These are phyloP conservation scores for Orbilia javanica DNA, from an alignment of 2,329 filamentous ascomycete species.

Conservation along the genomic window DNA sequence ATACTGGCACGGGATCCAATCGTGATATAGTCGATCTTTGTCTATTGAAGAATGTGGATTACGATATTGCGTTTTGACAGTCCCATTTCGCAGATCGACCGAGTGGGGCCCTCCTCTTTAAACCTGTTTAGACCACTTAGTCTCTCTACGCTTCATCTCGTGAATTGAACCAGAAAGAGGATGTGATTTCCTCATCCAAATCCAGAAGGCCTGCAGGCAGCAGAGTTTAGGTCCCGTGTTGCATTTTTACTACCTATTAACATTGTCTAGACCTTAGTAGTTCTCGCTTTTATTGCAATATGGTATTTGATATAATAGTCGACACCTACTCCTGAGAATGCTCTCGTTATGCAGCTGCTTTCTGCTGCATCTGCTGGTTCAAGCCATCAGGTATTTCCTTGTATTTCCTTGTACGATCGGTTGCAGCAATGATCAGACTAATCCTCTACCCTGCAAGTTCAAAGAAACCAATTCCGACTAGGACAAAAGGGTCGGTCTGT, in stretches of 20 bases:
- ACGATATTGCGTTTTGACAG: background rate
- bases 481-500: background rate
- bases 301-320: slow-evolving; percentile 2
- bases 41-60: slow-evolving; percentile 10
- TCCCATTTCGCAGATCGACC: background rate
- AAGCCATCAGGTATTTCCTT: background rate
- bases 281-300: background rate
- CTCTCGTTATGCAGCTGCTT: background rate
- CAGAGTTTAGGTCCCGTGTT: background rate
- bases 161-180: background rate
- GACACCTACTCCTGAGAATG: background rate
- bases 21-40: background rate
- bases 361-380: background rate
- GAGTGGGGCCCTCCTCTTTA: slow-evolving; percentile 16
- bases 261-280: background rate
- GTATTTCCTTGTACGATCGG: slow-evolving; percentile 3
- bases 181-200: background rate
- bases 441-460: background rate
- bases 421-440: slow-evolving; percentile 5
- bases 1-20: background rate
- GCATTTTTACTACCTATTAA: background rate
- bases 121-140: background rate
- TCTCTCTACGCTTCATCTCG: background rate
- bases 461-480: background rate
- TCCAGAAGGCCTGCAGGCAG: background rate